Evolutionary conservation across 148 eudicot species (phyloP).

Genomic region (Rhododendron mucronatum): DNA sequence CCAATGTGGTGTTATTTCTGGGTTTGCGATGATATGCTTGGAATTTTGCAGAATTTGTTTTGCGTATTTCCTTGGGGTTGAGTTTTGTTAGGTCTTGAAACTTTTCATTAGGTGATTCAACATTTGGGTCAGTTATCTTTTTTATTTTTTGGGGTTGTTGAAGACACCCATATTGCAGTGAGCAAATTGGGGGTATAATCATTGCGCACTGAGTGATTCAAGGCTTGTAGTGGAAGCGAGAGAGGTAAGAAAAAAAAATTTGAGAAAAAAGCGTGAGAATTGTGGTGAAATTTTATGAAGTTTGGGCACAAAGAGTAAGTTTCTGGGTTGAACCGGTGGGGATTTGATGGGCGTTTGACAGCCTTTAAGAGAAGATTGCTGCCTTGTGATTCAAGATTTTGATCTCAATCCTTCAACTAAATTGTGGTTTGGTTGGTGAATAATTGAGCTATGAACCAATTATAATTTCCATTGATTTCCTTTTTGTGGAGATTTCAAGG

Average conservation of each 20-base stretch:
- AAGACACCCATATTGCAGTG: background rate
- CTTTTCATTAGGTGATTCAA: background rate
- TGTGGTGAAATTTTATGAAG: background rate
- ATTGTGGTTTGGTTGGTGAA: conserved; percentile 11
- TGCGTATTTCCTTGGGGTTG: background rate
- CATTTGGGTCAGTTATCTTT: background rate
- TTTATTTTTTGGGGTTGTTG: background rate
- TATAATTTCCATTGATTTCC: background rate
- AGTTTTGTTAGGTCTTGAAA: background rate
- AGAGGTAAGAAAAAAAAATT: background rate
- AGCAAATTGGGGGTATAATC: background rate
- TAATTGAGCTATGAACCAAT: background rate
- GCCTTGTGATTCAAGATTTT: background rate
- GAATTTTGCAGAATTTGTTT: background rate
- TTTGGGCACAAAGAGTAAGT: background rate
- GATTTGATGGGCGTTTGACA: background rate
- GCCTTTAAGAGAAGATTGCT: background rate
- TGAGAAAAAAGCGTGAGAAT: background rate
- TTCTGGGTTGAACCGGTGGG: background rate
- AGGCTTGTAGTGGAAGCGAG: conserved; percentile 1
- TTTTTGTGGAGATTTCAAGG: conserved; percentile 17
- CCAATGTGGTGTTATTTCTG: background rate
- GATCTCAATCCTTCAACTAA: background rate
- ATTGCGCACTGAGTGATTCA: background rate
- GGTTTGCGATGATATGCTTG: conserved; percentile 6